Evolutionary conservation across 1,139 yeast genomes (phyloP).

Genomic region (Maudiozyma humilis): DNA sequence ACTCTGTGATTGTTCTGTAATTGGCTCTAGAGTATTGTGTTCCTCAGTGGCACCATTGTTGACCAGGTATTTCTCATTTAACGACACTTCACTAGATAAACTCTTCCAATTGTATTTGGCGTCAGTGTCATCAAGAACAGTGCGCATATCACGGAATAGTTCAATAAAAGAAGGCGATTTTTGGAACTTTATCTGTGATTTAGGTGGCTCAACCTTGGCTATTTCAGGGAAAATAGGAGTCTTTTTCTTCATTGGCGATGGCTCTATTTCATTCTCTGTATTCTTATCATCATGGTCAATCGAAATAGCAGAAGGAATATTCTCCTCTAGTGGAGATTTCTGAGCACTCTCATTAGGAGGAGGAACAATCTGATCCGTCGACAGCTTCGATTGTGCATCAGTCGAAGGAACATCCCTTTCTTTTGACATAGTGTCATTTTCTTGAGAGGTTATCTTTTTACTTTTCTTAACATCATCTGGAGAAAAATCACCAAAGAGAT

Average conservation of each 20-base stretch:
- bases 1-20: background rate
- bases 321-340: too few relatives aligned
- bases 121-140: constrained; percentile 27
- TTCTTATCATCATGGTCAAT: too few relatives aligned
- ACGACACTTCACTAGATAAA: constrained; percentile 20
- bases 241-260: background rate
- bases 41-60: constrained; percentile 2
- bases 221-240: constrained; percentile 6
- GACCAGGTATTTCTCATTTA: constrained; percentile 10
- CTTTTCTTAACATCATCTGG: constrained; percentile 1
- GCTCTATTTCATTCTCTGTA: background rate
- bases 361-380: too few relatives aligned
- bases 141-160: constrained; percentile 26
- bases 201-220: constrained; percentile 1
- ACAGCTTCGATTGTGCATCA: too few relatives aligned
- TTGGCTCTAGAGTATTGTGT: background rate
- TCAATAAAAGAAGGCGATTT: constrained; percentile 28
- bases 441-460: background rate
- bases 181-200: constrained; percentile 10
- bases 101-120: constrained; percentile 29
- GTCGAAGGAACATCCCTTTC: too few relatives aligned
- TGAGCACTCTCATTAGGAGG: too few relatives aligned
- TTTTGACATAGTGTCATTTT: too few relatives aligned
- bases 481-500: constrained; percentile 25
- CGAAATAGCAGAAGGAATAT: too few relatives aligned